phyloP scores from a whole-genome alignment of 2,329 filamentous ascomycete genomes.

The Neospermospora avenae region DNA sequence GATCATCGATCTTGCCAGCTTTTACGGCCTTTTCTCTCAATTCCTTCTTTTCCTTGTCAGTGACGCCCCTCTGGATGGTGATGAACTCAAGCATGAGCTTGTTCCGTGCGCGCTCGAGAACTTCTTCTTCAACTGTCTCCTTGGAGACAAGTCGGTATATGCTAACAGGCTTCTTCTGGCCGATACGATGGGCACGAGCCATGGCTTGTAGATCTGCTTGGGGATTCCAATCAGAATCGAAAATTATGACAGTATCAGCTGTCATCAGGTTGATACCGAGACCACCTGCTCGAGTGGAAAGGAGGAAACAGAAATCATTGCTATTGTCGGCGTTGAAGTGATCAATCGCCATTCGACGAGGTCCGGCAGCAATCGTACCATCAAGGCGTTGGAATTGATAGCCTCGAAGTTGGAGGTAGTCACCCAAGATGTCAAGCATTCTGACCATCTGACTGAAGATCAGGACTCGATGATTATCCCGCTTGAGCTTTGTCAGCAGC shows the following conservation, averaged over 20 bases:
- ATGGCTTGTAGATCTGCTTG: slow-evolving; percentile 98
- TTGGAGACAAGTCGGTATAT: slow-evolving; percentile 97
- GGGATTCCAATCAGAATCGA: slow-evolving; percentile 98
- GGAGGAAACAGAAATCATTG: slow-evolving; percentile 91
- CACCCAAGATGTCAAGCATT: slow-evolving; percentile 93
- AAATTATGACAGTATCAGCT: slow-evolving; percentile 94
- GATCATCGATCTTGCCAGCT: slow-evolving; percentile 74
- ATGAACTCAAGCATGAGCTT: slow-evolving; percentile 97
- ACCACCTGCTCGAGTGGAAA: slow-evolving; percentile 93
- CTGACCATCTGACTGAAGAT: slow-evolving; percentile 99
- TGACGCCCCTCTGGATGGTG: slow-evolving; percentile 94
- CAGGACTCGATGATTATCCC: slow-evolving; percentile 89
- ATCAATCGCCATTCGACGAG: slow-evolving; percentile 90
- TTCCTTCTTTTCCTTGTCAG: slow-evolving; percentile 84
- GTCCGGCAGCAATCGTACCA: slow-evolving; percentile 85
- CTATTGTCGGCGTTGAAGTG: slow-evolving; percentile 98
- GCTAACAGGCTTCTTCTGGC: slow-evolving; percentile 92
- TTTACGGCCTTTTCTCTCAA: slow-evolving; percentile 72
- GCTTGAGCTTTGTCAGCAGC: slow-evolving; percentile 88
- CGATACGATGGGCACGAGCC: slow-evolving; percentile 96
- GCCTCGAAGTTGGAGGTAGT: slow-evolving; percentile 89
- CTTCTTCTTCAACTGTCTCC: slow-evolving; percentile 97
- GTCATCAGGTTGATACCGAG: slow-evolving; percentile 99
- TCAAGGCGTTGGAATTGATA: slow-evolving; percentile 94
- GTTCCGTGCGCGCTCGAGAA: slow-evolving; percentile 92